Conservation (phyloP, 2,329 filamentous ascomycete genomes). For the Neofusicoccum cordaticola region DNA sequence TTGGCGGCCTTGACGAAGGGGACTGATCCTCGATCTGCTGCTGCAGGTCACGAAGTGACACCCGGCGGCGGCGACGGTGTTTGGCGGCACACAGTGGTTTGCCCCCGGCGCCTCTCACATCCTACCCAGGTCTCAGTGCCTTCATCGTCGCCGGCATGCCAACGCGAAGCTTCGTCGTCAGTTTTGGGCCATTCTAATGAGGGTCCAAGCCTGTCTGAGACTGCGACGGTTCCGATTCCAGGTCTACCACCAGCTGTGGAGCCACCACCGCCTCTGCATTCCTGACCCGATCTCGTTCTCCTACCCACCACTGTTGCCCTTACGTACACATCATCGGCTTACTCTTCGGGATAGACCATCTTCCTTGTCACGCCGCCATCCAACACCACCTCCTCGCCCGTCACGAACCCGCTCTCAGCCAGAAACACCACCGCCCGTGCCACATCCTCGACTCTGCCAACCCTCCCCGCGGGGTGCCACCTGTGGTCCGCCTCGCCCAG, state of each 20-base stretch:
- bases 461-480: conserved; percentile 52
- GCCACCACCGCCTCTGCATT: not conserved
- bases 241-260: not conserved
- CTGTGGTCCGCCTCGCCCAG: conserved; percentile 44
- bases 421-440: conserved; percentile 42
- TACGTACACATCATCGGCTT: not conserved
- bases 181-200: not conserved
- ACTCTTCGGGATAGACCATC: conserved; percentile 43
- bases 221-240: not conserved
- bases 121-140: too few species aligned
- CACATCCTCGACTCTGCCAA: conserved; percentile 51
- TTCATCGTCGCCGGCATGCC: too few species aligned
- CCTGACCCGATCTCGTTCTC: not conserved
- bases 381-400: conserved; percentile 46
- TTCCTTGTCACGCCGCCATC: conserved; percentile 48
- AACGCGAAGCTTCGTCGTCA: too few species aligned
- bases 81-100: too few species aligned
- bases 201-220: not conserved
- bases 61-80: too few species aligned
- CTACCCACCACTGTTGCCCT: not conserved
- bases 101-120: too few species aligned
- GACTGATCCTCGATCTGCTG: too few species aligned
- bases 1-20: too few species aligned
- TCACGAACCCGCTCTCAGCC: conserved; percentile 40
- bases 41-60: too few species aligned